Evolutionary conservation across 345 rosid genomes (phyloP).

Genomic region (Mangifera indica): DNA sequence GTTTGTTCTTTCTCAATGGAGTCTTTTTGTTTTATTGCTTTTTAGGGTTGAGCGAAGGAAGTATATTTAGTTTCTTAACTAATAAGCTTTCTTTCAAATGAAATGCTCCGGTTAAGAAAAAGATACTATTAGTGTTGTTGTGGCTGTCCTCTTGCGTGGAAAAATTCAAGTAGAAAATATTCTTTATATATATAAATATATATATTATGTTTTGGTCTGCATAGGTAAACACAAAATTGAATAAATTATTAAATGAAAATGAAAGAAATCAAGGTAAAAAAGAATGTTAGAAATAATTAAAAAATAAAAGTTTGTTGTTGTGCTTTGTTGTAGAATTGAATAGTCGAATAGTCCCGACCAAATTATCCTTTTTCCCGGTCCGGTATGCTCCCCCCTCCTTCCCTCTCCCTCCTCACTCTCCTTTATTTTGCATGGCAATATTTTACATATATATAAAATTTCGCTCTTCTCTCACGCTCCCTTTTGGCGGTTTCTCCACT

Average conservation of each 20-base stretch:
- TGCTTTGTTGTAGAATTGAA: slow-evolving; percentile 32
- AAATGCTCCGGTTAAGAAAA: slow-evolving; percentile 13
- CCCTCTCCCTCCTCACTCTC: slow-evolving; percentile 14
- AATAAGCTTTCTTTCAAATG: slow-evolving; percentile 36
- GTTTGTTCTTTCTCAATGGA: slow-evolving; percentile 34
- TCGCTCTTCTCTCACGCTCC: slow-evolving; percentile 14
- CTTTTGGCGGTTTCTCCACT: slow-evolving; percentile 14
- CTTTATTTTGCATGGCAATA: slow-evolving; percentile 53
- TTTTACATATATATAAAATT: background rate
- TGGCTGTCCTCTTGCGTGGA: slow-evolving; percentile 21
- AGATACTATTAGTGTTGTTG: slow-evolving; percentile 11
- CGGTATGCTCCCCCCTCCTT: slow-evolving; percentile 39
- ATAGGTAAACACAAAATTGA: slow-evolving; percentile 15
- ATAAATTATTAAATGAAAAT: slow-evolving; percentile 5
- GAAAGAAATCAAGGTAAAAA: slow-evolving; percentile 12
- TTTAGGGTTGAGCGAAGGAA: slow-evolving; percentile 48
- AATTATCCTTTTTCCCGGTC: slow-evolving; percentile 34
- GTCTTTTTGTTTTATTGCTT: slow-evolving; percentile 66
- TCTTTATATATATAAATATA: too few relatives aligned
- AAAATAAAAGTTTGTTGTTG: slow-evolving; percentile 35
- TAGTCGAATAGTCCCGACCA: slow-evolving; percentile 52
- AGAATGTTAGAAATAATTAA: background rate
- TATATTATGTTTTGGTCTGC: slow-evolving; percentile 15
- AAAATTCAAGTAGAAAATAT: slow-evolving; percentile 4
- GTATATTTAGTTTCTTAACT: slow-evolving; percentile 37